phyloP scores from a whole-genome alignment of 768 basidiomycete species.

The Rhodocollybia butyracea region DNA sequence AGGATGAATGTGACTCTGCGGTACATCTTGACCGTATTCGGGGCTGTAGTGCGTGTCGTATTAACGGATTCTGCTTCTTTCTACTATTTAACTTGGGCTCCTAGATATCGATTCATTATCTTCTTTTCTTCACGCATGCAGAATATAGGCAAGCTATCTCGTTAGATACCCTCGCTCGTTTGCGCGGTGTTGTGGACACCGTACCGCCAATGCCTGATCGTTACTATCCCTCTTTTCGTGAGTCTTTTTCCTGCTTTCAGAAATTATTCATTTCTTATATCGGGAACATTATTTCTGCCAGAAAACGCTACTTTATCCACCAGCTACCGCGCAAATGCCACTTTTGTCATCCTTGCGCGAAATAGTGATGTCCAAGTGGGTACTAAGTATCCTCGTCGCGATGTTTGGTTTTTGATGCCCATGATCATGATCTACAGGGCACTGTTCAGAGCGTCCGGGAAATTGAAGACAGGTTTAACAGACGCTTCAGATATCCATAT shows the following conservation, averaged over 20 bases:
- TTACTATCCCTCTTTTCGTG: neutral
- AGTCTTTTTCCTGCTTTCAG: neutral
- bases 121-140: conserved; percentile 42
- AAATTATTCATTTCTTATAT: neutral
- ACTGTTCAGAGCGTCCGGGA: conserved; percentile 65
- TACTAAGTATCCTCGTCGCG: no score
- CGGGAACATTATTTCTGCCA: neutral
- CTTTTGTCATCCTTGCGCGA: conserved; percentile 52
- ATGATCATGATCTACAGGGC: conserved; percentile 58
- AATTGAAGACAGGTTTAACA: conserved; percentile 82
- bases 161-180: conserved; percentile 26
- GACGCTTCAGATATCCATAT: conserved; percentile 76
- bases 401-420: conserved; percentile 51
- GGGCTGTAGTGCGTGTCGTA: neutral
- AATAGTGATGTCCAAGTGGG: conserved; percentile 63
- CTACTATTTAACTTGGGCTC: neutral
- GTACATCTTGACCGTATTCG: neutral
- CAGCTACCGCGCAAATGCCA: conserved; percentile 28
- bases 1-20: conserved; percentile 5
- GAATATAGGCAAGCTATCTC: conserved; percentile 43
- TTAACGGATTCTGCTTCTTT: neutral
- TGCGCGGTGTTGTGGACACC: conserved; percentile 30
- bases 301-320: neutral
- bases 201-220: neutral
- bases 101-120: conserved; percentile 38